Conservation (phyloP, 2,329 filamentous ascomycete species). For the Domatiomyces catenatus region DNA sequence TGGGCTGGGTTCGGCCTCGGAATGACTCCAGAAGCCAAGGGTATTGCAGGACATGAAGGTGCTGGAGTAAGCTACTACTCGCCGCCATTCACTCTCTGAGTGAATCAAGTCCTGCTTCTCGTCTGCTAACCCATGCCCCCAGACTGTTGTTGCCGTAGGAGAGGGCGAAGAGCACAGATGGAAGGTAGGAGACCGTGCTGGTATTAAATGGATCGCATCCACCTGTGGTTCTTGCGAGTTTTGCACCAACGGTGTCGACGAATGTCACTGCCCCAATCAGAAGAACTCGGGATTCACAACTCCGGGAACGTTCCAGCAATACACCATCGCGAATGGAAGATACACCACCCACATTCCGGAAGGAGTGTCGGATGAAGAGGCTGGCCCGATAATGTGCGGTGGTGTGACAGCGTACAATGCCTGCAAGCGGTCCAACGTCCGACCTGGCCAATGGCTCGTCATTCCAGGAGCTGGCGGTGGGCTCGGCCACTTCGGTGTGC, state of each 20-base stretch:
- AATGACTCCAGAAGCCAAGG: conserved; percentile 13
- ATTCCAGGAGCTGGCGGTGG: conserved; percentile 20
- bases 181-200: conserved; percentile 68
- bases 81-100: not conserved
- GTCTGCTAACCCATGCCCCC: not conserved
- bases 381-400: conserved; percentile 27
- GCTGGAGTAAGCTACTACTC: conserved; percentile 43
- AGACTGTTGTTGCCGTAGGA: conserved; percentile 56
- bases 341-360: conserved; percentile 25
- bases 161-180: conserved; percentile 55
- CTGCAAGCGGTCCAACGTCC: conserved; percentile 26
- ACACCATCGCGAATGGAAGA: conserved; percentile 21
- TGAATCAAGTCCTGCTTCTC: not conserved
- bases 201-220: conserved; percentile 85
- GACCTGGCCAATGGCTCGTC: conserved; percentile 19
- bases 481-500: conserved; percentile 20
- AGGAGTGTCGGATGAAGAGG: conserved; percentile 24
- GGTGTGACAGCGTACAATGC: conserved; percentile 25
- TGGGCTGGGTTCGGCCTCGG: conserved; percentile 12
- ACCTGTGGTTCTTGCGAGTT: conserved; percentile 69
- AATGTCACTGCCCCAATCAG: conserved; percentile 24
- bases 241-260: conserved; percentile 39
- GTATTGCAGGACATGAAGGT: conserved; percentile 40
- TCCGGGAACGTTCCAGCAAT: conserved; percentile 26
- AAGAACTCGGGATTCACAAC: conserved; percentile 25